A percentile compares a stretch with the other conserved stretches of the same genome.
phyloP scores from a whole-genome alignment of 1,139 yeast species.

The Saccharomyces hybrid region DNA sequence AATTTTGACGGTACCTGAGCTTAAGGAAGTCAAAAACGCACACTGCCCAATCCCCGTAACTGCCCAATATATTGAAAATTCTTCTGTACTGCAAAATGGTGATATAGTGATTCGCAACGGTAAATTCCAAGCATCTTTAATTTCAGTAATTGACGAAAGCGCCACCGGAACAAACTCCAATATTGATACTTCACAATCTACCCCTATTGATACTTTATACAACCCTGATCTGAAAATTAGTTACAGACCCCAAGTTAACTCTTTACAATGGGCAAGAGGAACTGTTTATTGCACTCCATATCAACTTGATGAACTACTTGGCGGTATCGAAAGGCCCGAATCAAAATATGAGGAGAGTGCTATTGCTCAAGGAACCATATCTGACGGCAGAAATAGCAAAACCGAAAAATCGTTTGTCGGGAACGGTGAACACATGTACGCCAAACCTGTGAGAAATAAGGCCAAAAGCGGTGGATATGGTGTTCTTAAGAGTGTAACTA shows the following conservation, averaged over 20 bases:
- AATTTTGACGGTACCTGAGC: constrained; percentile 44
- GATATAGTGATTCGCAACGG: constrained; percentile 59
- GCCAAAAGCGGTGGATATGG: constrained; percentile 33
- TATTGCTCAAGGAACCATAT: constrained; percentile 45
- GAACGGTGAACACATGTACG: constrained; percentile 36
- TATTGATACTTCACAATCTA: constrained; percentile 24
- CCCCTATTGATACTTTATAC: constrained; percentile 44
- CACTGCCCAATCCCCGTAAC: constrained; percentile 38
- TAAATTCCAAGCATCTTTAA: constrained; percentile 48
- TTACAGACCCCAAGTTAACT: constrained; percentile 69
- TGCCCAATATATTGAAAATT: constrained; percentile 36
- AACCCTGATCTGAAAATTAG: constrained; percentile 61
- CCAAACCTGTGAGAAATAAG: constrained; percentile 42
- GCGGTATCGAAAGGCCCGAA: constrained; percentile 52
- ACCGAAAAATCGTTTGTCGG: constrained; percentile 8
- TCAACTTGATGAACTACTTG: constrained; percentile 51
- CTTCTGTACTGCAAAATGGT: constrained; percentile 58
- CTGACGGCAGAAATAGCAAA: constrained; percentile 34
- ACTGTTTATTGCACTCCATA: constrained; percentile 49
- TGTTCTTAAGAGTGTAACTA: constrained; percentile 37
- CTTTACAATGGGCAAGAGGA: constrained; percentile 85
- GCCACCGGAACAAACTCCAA: constrained; percentile 23
- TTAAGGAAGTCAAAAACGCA: constrained; percentile 41
- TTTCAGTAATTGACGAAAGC: constrained; percentile 39
- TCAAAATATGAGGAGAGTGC: constrained; percentile 49